Percentiles rank a stretch among this genome's conserved stretches.
phyloP scores from a whole-genome alignment of 1,139 yeast genomes.

The Arxiozyma telluris region DNA sequence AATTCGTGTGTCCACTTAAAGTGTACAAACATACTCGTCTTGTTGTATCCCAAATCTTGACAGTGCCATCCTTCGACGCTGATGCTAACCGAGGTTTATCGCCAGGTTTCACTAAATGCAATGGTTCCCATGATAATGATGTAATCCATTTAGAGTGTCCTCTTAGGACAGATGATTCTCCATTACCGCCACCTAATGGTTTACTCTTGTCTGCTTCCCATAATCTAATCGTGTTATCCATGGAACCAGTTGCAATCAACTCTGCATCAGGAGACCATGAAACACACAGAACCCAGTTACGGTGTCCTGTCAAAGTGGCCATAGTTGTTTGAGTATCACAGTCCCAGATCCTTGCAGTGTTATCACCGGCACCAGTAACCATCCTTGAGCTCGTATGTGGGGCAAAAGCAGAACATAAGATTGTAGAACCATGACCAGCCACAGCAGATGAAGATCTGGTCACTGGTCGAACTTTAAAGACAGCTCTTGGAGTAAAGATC shows the following conservation, averaged over 20 bases:
- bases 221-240: constrained; percentile 80
- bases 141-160: constrained; percentile 93
- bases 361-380: constrained; percentile 96
- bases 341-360: constrained; percentile 97
- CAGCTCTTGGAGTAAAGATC: constrained; percentile 89
- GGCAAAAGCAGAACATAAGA: constrained; percentile 85
- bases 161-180: constrained; percentile 29
- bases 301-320: constrained; percentile 72
- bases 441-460: constrained; percentile 89
- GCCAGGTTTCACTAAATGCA: constrained; percentile 64
- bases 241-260: constrained; percentile 88
- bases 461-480: constrained; percentile 85
- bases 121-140: constrained; percentile 88
- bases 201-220: constrained; percentile 81
- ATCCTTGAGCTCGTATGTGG: constrained; percentile 79
- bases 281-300: constrained; percentile 92
- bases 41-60: constrained; percentile 85
- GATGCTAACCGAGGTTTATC: constrained; percentile 68
- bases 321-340: constrained; percentile 90
- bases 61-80: constrained; percentile 86
- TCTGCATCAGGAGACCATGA: constrained; percentile 90
- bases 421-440: constrained; percentile 92
- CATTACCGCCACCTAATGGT: constrained; percentile 54
- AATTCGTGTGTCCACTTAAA: constrained; percentile 78
- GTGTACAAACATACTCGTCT: constrained; percentile 59